phyloP scores from a whole-genome alignment of 1,284 basidiomycete genomes.

The Bjerkandera adusta region DNA sequence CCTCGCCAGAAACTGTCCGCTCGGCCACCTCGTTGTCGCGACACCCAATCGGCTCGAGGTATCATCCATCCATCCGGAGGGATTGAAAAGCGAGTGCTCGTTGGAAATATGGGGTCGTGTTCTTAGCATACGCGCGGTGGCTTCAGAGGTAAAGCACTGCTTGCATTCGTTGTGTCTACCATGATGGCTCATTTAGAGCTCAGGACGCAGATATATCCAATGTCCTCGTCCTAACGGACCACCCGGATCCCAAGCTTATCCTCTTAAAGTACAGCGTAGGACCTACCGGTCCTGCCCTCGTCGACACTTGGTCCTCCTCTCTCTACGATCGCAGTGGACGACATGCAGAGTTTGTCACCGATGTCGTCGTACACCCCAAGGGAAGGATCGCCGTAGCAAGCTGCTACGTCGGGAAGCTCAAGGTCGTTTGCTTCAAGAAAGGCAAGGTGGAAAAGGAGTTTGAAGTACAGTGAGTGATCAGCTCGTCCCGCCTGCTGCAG shows the following conservation, averaged over 20 bases:
- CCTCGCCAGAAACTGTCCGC: slow-evolving; percentile 35
- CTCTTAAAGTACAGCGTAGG: slow-evolving; percentile 50
- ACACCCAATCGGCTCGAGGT: slow-evolving; percentile 64
- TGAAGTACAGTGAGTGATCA: slow-evolving; percentile 58
- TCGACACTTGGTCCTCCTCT: slow-evolving; percentile 39
- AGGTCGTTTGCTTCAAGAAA: slow-evolving; percentile 51
- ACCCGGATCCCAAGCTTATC: slow-evolving; percentile 69
- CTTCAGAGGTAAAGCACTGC: slow-evolving; percentile 42
- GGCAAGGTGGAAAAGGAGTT: slow-evolving; percentile 54
- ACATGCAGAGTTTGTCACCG: slow-evolving; percentile 64
- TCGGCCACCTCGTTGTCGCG: slow-evolving; percentile 65
- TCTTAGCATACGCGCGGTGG: slow-evolving; percentile 50
- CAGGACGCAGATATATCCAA: slow-evolving; percentile 47
- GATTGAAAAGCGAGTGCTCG: slow-evolving; percentile 49
- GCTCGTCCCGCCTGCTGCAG: no score
- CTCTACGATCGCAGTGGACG: slow-evolving; percentile 56
- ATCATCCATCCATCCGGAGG: slow-evolving; percentile 56
- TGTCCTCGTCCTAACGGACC: slow-evolving; percentile 64
- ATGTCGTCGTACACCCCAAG: slow-evolving; percentile 58
- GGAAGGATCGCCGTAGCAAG: slow-evolving; percentile 61
- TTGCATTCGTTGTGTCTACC: slow-evolving; percentile 13
- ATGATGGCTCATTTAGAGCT: slow-evolving; percentile 5
- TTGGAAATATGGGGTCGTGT: slow-evolving; percentile 68
- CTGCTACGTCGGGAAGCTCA: slow-evolving; percentile 68
- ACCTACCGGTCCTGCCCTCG: slow-evolving; percentile 37